Percentiles rank a stretch among this genome's conserved stretches.
phyloP scores from a whole-genome alignment of 2,329 filamentous ascomycete genomes.

The Colletotrichum agaves region DNA sequence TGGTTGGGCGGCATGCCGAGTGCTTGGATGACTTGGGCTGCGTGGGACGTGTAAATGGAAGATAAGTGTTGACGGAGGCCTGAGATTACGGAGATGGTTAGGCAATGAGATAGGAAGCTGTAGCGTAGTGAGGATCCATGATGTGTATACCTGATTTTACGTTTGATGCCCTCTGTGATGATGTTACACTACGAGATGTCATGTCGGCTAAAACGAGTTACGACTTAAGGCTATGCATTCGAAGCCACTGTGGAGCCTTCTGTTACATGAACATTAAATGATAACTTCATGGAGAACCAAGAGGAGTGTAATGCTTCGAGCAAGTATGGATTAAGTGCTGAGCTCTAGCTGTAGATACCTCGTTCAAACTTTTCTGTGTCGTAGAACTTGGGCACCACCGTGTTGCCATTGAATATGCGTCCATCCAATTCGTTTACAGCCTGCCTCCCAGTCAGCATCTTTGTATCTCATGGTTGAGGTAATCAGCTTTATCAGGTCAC shows the following conservation, averaged over 20 bases:
- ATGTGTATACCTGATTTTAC: conserved; percentile 29
- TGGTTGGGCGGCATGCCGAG: conserved; percentile 16
- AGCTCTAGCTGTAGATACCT: conserved; percentile 62
- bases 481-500: no score
- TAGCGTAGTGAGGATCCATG: conserved; percentile 35
- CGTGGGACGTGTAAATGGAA: conserved; percentile 7
- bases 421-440: conserved; percentile 92
- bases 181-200: neutral
- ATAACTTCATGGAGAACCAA: no score
- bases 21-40: conserved; percentile 24
- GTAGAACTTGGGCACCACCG: conserved; percentile 85
- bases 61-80: conserved; percentile 2
- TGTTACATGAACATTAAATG: no score
- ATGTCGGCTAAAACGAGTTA: no score
- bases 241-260: no score
- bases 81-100: conserved; percentile 20
- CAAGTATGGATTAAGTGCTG: neutral
- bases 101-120: conserved; percentile 34
- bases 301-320: no score
- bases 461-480: neutral
- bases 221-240: no score
- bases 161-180: neutral
- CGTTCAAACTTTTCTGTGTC: conserved; percentile 84
- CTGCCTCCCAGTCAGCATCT: conserved; percentile 51
- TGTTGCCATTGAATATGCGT: conserved; percentile 87